Conservation (phyloP, 306 rosid species). For the Hippophae tibetana region DNA sequence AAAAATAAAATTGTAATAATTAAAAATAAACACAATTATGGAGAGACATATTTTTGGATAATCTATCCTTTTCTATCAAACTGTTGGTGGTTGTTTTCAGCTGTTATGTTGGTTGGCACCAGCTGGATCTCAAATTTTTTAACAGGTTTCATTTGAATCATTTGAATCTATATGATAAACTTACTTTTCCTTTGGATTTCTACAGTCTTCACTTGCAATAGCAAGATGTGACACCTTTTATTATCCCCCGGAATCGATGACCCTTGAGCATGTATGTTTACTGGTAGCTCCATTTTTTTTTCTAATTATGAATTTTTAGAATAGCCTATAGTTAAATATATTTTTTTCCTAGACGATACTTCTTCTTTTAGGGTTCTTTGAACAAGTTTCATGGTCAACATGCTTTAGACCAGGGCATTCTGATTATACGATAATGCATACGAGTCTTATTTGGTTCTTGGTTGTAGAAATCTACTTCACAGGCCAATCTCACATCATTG, state of each 20-base stretch:
- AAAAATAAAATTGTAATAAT: too few relatives aligned
- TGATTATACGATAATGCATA: slow-evolving; percentile 59
- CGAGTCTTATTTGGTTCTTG: not conserved
- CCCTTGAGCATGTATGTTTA: slow-evolving; percentile 55
- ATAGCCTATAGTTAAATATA: too few relatives aligned
- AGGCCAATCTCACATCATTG: not conserved
- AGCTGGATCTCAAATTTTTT: too few relatives aligned
- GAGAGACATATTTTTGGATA: too few relatives aligned
- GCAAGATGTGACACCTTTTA: slow-evolving; percentile 86
- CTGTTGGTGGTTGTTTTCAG: too few relatives aligned
- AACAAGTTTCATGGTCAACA: slow-evolving; percentile 91
- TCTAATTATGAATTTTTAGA: not conserved
- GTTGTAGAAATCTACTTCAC: not conserved
- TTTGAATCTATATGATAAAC: slow-evolving; percentile 20
- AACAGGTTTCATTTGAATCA: not conserved
- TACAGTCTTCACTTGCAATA: slow-evolving; percentile 87
- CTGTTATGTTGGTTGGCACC: too few relatives aligned
- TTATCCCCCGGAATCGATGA: slow-evolving; percentile 85
- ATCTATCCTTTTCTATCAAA: too few relatives aligned
- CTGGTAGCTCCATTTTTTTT: not conserved
- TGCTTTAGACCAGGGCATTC: slow-evolving; percentile 84
- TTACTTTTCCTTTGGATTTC: slow-evolving; percentile 23
- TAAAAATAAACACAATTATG: too few relatives aligned
- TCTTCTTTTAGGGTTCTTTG: slow-evolving; percentile 60
- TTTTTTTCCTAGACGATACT: slow-evolving; percentile 6